Evolutionary conservation across 1,284 basidiomycete genomes (phyloP).

Genomic region (Malassezia caprae): DNA sequence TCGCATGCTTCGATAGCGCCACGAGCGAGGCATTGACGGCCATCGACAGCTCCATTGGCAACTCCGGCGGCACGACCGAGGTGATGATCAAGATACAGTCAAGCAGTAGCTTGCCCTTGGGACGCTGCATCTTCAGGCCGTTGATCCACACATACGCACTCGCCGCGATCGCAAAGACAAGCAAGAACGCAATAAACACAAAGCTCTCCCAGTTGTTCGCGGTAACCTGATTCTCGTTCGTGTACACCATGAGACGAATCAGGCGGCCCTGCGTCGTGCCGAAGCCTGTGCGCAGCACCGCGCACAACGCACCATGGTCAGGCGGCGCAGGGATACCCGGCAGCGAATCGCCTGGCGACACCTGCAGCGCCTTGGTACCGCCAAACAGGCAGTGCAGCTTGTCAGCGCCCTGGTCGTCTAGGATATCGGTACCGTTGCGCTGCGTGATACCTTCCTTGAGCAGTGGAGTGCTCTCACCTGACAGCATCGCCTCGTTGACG

Average conservation of each 20-base stretch:
- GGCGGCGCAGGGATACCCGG: constrained; percentile 30
- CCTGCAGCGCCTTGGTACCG: constrained; percentile 47
- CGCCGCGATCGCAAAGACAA: constrained; percentile 45
- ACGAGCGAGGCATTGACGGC: constrained; percentile 53
- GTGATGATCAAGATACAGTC: constrained; percentile 48
- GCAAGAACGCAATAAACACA: constrained; percentile 46
- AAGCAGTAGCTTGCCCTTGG: constrained; percentile 46
- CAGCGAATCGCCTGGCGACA: constrained; percentile 31
- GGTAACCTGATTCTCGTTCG: constrained; percentile 44
- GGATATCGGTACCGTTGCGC: constrained; percentile 33
- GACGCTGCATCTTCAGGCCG: constrained; percentile 40
- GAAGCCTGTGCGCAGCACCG: constrained; percentile 46
- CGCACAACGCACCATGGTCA: constrained; percentile 38
- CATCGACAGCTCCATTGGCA: constrained; percentile 48
- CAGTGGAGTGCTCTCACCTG: constrained; percentile 45
- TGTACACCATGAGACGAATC: constrained; percentile 48
- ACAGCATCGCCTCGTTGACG: constrained; percentile 48
- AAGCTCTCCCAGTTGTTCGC: constrained; percentile 47
- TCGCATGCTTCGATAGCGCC: constrained; percentile 70
- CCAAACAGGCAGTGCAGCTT: constrained; percentile 47
- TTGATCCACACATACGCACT: constrained; percentile 44
- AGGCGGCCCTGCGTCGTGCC: constrained; percentile 48
- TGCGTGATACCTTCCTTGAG: constrained; percentile 46
- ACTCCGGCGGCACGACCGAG: constrained; percentile 46
- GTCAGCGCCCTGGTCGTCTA: constrained; percentile 43